A percentile compares a stretch with the other conserved stretches of the same genome.
phyloP scores from a whole-genome alignment of 768 basidiomycete genomes.

The Mycena rebaudengoi region DNA sequence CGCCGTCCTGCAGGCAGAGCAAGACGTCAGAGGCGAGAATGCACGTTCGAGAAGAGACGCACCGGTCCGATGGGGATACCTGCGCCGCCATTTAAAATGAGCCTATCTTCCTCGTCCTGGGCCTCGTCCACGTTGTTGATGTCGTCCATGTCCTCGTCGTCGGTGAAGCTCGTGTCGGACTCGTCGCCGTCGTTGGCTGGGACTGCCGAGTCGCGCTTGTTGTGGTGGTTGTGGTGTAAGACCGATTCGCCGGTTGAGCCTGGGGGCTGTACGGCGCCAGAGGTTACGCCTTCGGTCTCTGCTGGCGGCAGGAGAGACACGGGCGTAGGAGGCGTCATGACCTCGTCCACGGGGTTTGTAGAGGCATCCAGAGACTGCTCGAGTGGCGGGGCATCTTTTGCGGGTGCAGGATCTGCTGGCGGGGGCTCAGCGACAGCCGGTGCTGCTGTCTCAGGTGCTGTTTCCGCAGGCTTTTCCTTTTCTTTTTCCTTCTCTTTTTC shows the following conservation, averaged over 20 bases:
- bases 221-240: constrained; percentile 30
- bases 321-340: constrained; percentile 26
- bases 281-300: constrained; percentile 89
- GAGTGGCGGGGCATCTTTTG: background rate
- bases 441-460: background rate
- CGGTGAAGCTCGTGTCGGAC: constrained; percentile 55
- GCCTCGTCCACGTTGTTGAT: constrained; percentile 52
- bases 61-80: constrained; percentile 85
- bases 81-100: constrained; percentile 80
- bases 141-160: constrained; percentile 60
- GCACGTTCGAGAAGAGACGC: constrained; percentile 45
- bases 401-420: background rate
- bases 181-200: constrained; percentile 18
- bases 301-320: constrained; percentile 34
- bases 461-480: constrained; percentile 20
- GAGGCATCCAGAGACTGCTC: background rate
- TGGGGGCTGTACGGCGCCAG: constrained; percentile 90
- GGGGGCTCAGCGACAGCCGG: background rate
- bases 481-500: too few species aligned
- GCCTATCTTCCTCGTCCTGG: constrained; percentile 80
- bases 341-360: constrained; percentile 20
- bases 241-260: constrained; percentile 73
- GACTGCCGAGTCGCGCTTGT: constrained; percentile 49
- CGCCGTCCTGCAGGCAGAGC: constrained; percentile 62
- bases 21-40: constrained; percentile 4